phyloP scores from a whole-genome alignment of 331 rosid genomes.

The Malus hybrid region DNA sequence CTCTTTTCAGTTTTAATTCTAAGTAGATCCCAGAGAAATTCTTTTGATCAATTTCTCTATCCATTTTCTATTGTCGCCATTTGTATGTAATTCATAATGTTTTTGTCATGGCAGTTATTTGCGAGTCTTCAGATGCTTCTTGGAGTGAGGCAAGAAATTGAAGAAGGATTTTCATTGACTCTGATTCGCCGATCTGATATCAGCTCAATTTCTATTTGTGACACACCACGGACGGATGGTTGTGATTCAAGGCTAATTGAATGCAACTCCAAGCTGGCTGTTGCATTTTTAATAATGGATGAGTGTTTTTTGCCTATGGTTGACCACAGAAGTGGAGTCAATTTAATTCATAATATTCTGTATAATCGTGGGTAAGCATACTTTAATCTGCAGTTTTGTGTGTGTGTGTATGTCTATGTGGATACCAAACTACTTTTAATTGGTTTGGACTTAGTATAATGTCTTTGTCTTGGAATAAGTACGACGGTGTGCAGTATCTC shows the following conservation, averaged over 20 bases:
- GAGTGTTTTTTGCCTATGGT: constrained; percentile 90
- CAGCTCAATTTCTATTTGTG: constrained; percentile 32
- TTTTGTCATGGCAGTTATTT: constrained; percentile 48
- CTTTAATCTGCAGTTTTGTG: not conserved
- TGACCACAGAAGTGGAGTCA: constrained; percentile 83
- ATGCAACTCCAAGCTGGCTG: constrained; percentile 82
- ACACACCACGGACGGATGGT: constrained; percentile 29
- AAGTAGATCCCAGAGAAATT: not conserved
- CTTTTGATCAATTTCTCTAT: constrained; percentile 4
- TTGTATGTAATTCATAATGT: constrained; percentile 5
- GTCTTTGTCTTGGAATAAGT: not conserved
- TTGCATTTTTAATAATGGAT: constrained; percentile 77
- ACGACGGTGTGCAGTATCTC: not conserved
- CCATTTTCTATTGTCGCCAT: not conserved
- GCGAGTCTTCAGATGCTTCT: constrained; percentile 57
- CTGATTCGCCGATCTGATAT: constrained; percentile 57
- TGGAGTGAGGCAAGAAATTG: constrained; percentile 73
- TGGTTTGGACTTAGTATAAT: not conserved
- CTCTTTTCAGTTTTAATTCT: not conserved
- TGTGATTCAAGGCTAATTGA: constrained; percentile 66
- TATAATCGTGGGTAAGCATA: constrained; percentile 73
- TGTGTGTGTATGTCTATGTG: not conserved
- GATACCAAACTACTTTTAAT: not conserved
- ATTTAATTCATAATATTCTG: constrained; percentile 71
- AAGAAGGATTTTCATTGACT: constrained; percentile 81